These are phyloP conservation scores for Yamadazyma phyllophila DNA, from an alignment of 805 yeast genomes.

Conservation along the genomic window DNA sequence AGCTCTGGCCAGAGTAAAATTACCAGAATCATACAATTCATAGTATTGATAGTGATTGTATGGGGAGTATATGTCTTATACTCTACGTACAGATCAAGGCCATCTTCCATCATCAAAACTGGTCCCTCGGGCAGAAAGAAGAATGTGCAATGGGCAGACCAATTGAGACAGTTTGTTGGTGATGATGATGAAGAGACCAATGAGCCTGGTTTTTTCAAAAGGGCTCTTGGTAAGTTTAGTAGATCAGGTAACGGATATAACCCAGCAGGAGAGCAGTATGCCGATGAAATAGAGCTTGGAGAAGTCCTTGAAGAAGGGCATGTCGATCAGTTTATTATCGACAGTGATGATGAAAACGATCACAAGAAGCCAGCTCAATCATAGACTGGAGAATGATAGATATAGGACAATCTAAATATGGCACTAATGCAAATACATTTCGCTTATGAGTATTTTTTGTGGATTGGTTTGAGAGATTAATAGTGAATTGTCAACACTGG, in stretches of 20 bases:
- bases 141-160: slow-evolving; percentile 50
- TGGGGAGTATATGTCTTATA: slow-evolving; percentile 43
- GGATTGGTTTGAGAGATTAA: too few relatives aligned
- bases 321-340: slow-evolving; percentile 45
- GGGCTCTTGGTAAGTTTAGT: slow-evolving; percentile 32
- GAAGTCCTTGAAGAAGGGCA: slow-evolving; percentile 18
- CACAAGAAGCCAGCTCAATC: neutral
- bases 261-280: slow-evolving; percentile 17
- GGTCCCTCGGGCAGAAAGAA: slow-evolving; percentile 35
- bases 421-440: too few relatives aligned
- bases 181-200: slow-evolving; percentile 29
- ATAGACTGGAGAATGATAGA: neutral
- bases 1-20: slow-evolving; percentile 16
- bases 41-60: slow-evolving; percentile 34
- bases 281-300: slow-evolving; percentile 46
- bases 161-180: slow-evolving; percentile 26
- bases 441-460: too few relatives aligned
- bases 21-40: slow-evolving; percentile 39
- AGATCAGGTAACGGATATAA: slow-evolving; percentile 16
- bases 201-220: slow-evolving; percentile 35
- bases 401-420: neutral
- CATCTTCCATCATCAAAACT: slow-evolving; percentile 42
- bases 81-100: slow-evolving; percentile 34
- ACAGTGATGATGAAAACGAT: slow-evolving; percentile 45
- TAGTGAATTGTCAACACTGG: too few relatives aligned